A percentile compares a stretch with the other conserved stretches of the same genome.
Conservation (phyloP, 2,329 filamentous ascomycete species). For the Diplodia corticola region DNA sequence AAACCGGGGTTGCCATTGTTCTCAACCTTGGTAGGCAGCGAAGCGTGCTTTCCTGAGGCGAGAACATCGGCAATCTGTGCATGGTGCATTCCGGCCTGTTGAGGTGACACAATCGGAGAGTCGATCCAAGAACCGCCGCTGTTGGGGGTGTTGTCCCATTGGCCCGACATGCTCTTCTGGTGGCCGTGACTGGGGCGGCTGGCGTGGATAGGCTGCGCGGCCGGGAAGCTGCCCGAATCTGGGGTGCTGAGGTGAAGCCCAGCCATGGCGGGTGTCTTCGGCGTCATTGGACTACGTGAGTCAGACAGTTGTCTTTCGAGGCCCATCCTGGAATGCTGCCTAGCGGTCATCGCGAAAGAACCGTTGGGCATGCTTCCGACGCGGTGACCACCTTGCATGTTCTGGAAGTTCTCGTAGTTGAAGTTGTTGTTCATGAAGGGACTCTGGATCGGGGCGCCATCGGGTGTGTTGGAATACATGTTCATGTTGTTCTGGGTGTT, state of each 20-base stretch:
- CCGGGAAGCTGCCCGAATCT: conserved; percentile 69
- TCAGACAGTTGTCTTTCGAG: conserved; percentile 65
- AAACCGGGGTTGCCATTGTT: conserved; percentile 46
- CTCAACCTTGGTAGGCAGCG: conserved; percentile 81
- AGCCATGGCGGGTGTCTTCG: conserved; percentile 77
- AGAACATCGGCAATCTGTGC: conserved; percentile 87
- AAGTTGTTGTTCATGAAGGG: conserved; percentile 77
- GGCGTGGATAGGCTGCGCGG: conserved; percentile 73
- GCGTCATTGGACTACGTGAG: conserved; percentile 77
- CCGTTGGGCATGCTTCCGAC: conserved; percentile 34
- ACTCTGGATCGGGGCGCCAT: conserved; percentile 88
- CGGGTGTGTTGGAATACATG: conserved; percentile 86
- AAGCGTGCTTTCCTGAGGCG: conserved; percentile 77
- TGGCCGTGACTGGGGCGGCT: conserved; percentile 49
- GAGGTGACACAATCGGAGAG: conserved; percentile 84
- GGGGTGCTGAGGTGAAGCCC: conserved; percentile 70
- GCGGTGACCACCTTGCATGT: conserved; percentile 15
- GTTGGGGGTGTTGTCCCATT: conserved; percentile 85
- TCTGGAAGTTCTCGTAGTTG: conserved; percentile 66
- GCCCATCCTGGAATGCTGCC: conserved; percentile 35
- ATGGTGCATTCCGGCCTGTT: conserved; percentile 65
- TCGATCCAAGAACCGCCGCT: conserved; percentile 84
- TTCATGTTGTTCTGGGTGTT: conserved; percentile 61
- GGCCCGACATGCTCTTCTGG: conserved; percentile 80
- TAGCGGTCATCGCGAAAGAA: conserved; percentile 37